A percentile compares a stretch with the other conserved stretches of the same genome.
Evolutionary conservation across 768 basidiomycete species (phyloP).

Genomic region (Agaricus subrufescens): DNA sequence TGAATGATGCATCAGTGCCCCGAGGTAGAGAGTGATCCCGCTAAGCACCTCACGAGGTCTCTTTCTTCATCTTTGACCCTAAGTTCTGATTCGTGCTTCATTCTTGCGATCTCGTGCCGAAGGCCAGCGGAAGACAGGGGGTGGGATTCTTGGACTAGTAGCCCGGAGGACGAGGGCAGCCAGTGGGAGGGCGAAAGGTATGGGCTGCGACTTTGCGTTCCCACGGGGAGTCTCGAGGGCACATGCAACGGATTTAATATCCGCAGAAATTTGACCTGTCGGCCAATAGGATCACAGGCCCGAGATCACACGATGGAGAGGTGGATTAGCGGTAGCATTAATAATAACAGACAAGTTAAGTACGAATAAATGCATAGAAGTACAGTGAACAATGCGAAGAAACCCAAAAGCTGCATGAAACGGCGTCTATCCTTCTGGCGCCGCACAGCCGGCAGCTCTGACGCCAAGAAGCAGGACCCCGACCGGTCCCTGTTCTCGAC

Average conservation of each 20-base stretch:
- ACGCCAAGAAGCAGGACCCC: too few species aligned
- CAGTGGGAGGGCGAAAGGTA: too few species aligned
- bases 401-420: not conserved
- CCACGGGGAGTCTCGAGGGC: not conserved
- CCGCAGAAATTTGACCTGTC: not conserved
- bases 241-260: not conserved
- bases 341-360: not conserved
- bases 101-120: too few species aligned
- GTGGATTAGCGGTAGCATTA: not conserved
- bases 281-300: too few species aligned
- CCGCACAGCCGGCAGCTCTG: not conserved
- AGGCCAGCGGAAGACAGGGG: too few species aligned
- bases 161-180: too few species aligned
- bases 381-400: slow-evolving; percentile 18
- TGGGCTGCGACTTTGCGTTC: not conserved
- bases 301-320: not conserved
- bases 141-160: too few species aligned
- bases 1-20: not conserved
- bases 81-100: too few species aligned
- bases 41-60: too few species aligned
- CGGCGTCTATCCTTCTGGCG: not conserved
- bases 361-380: slow-evolving; percentile 18
- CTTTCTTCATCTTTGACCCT: too few species aligned
- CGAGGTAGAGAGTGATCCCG: too few species aligned
- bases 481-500: too few species aligned